phyloP scores from a whole-genome alignment of 2,329 filamentous ascomycete genomes.

The Colletotrichum cuscutae region DNA sequence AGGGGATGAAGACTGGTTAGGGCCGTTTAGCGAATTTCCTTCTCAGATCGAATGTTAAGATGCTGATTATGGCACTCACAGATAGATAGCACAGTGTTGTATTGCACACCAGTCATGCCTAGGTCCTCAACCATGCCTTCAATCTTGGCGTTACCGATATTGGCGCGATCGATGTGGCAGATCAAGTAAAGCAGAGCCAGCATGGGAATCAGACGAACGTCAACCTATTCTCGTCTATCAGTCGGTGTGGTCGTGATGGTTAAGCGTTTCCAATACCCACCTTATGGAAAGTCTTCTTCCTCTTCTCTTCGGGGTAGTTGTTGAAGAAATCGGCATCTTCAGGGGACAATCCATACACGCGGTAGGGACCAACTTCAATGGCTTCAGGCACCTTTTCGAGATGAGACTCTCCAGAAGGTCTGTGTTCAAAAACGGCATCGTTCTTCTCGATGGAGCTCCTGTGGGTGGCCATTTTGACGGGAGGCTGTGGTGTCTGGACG shows the following conservation, averaged over 20 bases:
- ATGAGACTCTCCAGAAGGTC: constrained; percentile 8
- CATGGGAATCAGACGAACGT: constrained; percentile 50
- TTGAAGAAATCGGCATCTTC: constrained; percentile 45
- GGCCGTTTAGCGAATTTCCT: not conserved
- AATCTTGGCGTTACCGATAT: constrained; percentile 63
- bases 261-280: not conserved
- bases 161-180: constrained; percentile 66
- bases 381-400: constrained; percentile 35
- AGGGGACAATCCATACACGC: constrained; percentile 41
- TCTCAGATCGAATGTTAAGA: constrained; percentile 55
- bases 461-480: constrained; percentile 3
- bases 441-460: constrained; percentile 30
- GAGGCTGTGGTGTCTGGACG: not conserved
- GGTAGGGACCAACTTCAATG: constrained; percentile 43
- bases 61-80: constrained; percentile 68
- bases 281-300: constrained; percentile 39
- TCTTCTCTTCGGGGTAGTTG: constrained; percentile 39
- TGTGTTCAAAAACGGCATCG: constrained; percentile 23
- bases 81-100: constrained; percentile 61
- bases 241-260: no score
- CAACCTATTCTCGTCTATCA: constrained; percentile 14
- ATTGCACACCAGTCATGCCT: constrained; percentile 62
- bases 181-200: constrained; percentile 68
- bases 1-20: constrained; percentile 69
- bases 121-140: constrained; percentile 44